Evolutionary conservation across 306 rosid genomes (phyloP), one percentile per base, ranked within the genome.

Genomic region (Glycine tomentella): DNA sequence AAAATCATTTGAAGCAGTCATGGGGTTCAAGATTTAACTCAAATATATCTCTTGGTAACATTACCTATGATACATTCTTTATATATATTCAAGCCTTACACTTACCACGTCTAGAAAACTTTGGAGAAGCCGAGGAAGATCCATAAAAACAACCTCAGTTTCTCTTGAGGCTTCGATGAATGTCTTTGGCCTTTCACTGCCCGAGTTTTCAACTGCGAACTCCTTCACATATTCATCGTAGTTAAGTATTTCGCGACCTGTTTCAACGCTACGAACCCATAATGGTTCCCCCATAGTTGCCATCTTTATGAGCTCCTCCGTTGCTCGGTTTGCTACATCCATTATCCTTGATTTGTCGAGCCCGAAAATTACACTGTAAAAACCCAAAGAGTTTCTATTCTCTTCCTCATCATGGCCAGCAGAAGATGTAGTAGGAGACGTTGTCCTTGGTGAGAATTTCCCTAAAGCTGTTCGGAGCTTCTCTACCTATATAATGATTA

Each of bases 121-220:
- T 16, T 93, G 98, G 76, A 96, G 79, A 45, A 96, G 88, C 7
- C 87, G 74, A 4, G 97, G 90, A 75, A 91, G 92, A 72, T 96
- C 99, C 12, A 91, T 84, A 63, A 96, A 93, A 73, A 96, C 92
- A 46, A 87, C 85, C 3, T 91, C 91, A 0, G 87, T 88, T 14
- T 96, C 97, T 82, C 99, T 88, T 0, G 98, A 93, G 51, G 97
- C 99, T 80, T 96, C 99, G 17, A 96, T 92, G 77, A 92, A 90
- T 87, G 91, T 87, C 72, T 88, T 92, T 13, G 92, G 84, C 15
- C 87, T 75, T 3, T 7, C 77, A 36, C 2, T 74, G 72, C 76
- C 52, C 0, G 90, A 85, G 72, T 62, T 83, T 49, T 87, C 87
- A 59, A 62, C 48, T n/a, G 79, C 48, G 59, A 92, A 92, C 61